Conservation (phyloP, 2,329 filamentous ascomycete genomes). For the Nothomitra cinnamomea region DNA sequence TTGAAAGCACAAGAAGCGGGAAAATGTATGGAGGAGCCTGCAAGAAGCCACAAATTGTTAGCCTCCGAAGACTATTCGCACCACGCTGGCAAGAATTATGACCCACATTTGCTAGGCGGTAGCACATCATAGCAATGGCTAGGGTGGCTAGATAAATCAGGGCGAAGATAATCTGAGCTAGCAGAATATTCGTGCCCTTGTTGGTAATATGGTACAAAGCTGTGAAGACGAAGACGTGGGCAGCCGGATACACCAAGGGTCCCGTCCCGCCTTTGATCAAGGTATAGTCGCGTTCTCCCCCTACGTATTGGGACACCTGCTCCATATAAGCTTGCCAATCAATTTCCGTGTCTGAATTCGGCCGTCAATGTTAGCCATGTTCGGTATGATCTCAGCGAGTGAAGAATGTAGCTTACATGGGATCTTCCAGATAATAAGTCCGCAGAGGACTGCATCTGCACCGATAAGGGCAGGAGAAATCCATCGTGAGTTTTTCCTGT, state of each 20-base stretch:
- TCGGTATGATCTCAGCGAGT: background rate
- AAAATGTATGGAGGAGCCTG: conserved; percentile 76
- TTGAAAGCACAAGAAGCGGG: conserved; percentile 71
- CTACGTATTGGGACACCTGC: conserved; percentile 62
- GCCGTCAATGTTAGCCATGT: conserved; percentile 14
- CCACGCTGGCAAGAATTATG: background rate
- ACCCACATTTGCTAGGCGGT: conserved; percentile 51
- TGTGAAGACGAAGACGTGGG: conserved; percentile 83
- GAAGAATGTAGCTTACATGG: conserved; percentile 45
- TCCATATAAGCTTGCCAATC: conserved; percentile 98
- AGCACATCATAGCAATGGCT: conserved; percentile 64
- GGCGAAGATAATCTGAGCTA: conserved; percentile 75
- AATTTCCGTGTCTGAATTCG: conserved; percentile 70
- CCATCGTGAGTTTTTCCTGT: conserved; percentile 39
- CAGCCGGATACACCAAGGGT: conserved; percentile 85
- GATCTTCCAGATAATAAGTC: conserved; percentile 60
- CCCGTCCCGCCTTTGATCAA: conserved; percentile 77
- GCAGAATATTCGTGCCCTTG: conserved; percentile 54
- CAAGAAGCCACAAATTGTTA: background rate
- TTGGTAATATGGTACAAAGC: conserved; percentile 62
- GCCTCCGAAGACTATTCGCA: background rate
- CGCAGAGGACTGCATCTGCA: conserved; percentile 55
- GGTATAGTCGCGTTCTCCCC: conserved; percentile 78
- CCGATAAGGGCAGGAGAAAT: conserved; percentile 50
- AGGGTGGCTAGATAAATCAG: conserved; percentile 62